Base-by-base conservation (phyloP, 1,284 basidiomycete species). In the Porogramme epimiltina region DNA sequence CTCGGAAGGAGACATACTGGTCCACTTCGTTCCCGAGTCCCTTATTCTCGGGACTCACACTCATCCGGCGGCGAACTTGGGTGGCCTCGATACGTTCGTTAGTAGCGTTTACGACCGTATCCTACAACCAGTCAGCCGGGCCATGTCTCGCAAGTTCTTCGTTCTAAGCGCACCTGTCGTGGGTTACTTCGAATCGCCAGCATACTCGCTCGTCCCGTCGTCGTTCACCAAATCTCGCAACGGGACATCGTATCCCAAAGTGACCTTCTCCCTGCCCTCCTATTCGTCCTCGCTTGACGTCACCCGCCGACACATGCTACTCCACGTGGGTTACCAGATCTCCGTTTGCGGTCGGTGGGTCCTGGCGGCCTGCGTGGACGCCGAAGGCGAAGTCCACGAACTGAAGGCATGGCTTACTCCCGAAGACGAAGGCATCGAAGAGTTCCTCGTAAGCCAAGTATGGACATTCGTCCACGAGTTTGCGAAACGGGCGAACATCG, bases 301-400 rank as follows among this genome's bases (percentile, higher is more conserved):
- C 3, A 59, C 87, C 55, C 86, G 91, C 56, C 75, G 85, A 3
- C 78, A 86, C 55, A 84, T 80, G 2, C 69, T 93, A 40, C 71
- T 93, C 39, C 91, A 94, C 63, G 76, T 93, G 39, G 90, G 81
- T 1, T 94, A 93, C 66, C 71, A 72, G 31, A 59, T 86, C 2
- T 84, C 84, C 11, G 63, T 70, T 4, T 87, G 84, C 54, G 78
- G 82, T 5, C 85, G 84, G 64, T 93, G 90, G 91, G 72, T 91
- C 2, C 64, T 88, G 16, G 82, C 82, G n/a, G 76, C 81, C n/a
- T 86, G 82, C 61, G 71, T 89, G 10, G 91, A 94, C 62, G 83
- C 91, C 62, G 75, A 84, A 4, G 91, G 90, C 4, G 89, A 93
- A 65, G 80, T 75, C 13, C 81, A 86, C 62, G 82, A 87, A 49